Base-by-base conservation (phyloP, 2,329 filamentous ascomycete genomes). In the Metarhizium rileyi region DNA sequence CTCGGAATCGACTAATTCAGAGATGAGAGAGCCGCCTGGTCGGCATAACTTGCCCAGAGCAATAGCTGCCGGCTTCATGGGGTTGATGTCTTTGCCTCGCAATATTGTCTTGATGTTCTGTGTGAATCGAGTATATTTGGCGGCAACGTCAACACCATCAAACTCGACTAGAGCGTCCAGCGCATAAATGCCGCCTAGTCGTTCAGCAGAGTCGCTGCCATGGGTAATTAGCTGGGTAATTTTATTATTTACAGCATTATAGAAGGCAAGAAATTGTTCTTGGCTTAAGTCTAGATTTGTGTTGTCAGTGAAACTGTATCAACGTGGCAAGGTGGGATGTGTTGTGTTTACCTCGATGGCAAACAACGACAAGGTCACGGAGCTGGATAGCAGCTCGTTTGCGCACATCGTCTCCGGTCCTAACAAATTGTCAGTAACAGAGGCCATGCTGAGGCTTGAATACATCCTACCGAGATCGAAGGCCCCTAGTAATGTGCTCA, bases 121-220 rank as follows among this genome's bases (percentile, higher is more conserved):
- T 43, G 89, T 89, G 63, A 97, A 98, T 49, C 93, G 83, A 27
- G 91, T 95, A 52, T 93, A 95, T 69, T 97, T 97, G 61, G 89
- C 83, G 33, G 88, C 89, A 23, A 87, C 82, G 70, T 98, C 94
- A 59, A 96, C 88, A 52, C 90, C 91, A 60, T 96, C 91, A 65
- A 97, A 96, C 66, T 96, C 90, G 67, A 97, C 91, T 49, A 98
- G 81, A 50, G 86, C 85, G 66, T 95, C 91, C 53, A 98, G 80
- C 52, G 91, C 91, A 60, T 93, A 85, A 54, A 98, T 86, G 47
- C 93, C 94, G 54, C 90, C 93, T 50, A 96, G 82, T 51, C 90
- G 85, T 64, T 98, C 93, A 59, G 84, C 83, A 5, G 88, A 85
- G 65, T 95, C 90, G 70, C 80, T 85, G 55, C 90, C 87, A 65